Evolutionary conservation across 179 eudicot genomes (phyloP).

Genomic region (Vitellaria paradoxa): DNA sequence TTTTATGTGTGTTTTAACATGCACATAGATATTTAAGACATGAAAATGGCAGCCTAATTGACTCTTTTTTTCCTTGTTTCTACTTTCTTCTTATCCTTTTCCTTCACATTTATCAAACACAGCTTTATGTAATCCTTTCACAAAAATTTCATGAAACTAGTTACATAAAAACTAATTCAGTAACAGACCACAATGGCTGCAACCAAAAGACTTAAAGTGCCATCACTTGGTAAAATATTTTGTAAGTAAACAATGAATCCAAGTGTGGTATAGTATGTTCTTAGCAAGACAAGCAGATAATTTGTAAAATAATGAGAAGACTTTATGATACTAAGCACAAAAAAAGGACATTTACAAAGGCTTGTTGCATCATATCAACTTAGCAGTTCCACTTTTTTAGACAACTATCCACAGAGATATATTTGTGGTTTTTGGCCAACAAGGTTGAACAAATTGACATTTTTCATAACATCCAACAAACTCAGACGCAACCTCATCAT

Average conservation of each 20-base stretch:
- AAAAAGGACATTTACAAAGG: neutral
- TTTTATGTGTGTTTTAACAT: too few relatives aligned
- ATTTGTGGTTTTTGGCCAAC: too few relatives aligned
- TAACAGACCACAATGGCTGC: neutral
- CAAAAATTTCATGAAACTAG: neutral
- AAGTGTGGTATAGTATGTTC: too few relatives aligned
- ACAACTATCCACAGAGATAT: neutral
- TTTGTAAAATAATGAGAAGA: neutral
- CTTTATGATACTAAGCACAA: neutral
- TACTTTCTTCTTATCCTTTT: neutral
- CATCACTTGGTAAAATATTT: too few relatives aligned
- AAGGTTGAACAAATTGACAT: too few relatives aligned
- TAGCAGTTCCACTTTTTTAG: neutral
- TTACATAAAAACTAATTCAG: neutral
- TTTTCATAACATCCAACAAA: neutral
- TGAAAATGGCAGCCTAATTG: neutral
- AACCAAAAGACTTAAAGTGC: neutral
- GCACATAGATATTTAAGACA: too few relatives aligned
- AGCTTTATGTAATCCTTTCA: too few relatives aligned
- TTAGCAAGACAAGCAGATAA: too few relatives aligned
- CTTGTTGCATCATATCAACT: neutral
- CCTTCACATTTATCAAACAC: neutral
- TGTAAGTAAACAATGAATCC: too few relatives aligned
- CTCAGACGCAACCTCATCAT: neutral
- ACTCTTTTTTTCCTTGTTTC: neutral